Conservation (phyloP, 352 stramenopile species). For the Pythium monospermum region DNA sequence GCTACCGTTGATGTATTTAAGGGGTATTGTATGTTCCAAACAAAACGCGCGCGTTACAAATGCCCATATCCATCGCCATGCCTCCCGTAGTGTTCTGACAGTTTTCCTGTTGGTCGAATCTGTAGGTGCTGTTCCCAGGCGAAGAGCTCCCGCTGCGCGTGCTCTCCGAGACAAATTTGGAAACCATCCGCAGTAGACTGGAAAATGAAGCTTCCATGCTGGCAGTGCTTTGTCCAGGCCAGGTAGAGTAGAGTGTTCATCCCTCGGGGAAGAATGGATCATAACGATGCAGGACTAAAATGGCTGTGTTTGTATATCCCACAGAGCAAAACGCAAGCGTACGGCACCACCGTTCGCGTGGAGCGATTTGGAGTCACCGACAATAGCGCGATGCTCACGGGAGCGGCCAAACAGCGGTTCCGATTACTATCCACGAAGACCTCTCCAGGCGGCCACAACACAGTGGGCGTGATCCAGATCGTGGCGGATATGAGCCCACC, state of each 20-base stretch:
- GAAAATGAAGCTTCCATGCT: constrained; percentile 42
- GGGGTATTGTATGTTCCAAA: constrained; percentile 68
- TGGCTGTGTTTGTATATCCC: not conserved
- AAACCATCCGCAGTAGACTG: constrained; percentile 40
- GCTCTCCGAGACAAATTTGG: constrained; percentile 53
- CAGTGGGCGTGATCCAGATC: constrained; percentile 55
- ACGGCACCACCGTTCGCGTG: constrained; percentile 65
- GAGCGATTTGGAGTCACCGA: constrained; percentile 52
- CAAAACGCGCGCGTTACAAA: no score
- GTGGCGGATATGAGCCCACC: constrained; percentile 38
- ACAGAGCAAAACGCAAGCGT: constrained; percentile 30
- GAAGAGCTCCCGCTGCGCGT: constrained; percentile 72
- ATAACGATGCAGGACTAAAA: no score
- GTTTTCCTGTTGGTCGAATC: not conserved
- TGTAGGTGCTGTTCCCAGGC: constrained; percentile 76
- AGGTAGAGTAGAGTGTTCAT: no score
- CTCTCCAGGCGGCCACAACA: constrained; percentile 12
- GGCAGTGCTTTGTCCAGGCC: constrained; percentile 50
- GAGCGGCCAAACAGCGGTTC: constrained; percentile 64
- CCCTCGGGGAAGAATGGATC: no score
- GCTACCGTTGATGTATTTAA: constrained; percentile 68
- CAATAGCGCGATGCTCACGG: constrained; percentile 42
- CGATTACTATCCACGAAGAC: constrained; percentile 30
- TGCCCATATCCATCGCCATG: no score
- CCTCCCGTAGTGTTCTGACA: not conserved